phyloP scores from a whole-genome alignment of 129 eudicot genomes.

The Centrapalus pauciflorus region DNA sequence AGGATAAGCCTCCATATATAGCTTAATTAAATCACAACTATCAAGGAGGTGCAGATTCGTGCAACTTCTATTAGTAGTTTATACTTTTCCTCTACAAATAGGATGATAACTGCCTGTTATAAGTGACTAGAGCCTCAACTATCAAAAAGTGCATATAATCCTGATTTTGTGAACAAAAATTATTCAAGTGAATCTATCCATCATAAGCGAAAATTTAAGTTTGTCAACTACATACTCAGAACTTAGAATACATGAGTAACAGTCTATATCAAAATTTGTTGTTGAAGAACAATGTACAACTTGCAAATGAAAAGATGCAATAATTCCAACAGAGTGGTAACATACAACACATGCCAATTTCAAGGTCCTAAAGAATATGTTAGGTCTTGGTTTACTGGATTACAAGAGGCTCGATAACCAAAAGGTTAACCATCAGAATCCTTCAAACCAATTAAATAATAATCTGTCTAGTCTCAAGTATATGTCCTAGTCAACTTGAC shows the following conservation, averaged over 20 bases:
- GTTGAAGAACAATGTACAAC: background rate
- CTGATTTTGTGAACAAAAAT: background rate
- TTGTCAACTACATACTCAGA: background rate
- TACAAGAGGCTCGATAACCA: conserved; percentile 2
- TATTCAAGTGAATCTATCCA: background rate
- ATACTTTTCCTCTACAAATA: background rate
- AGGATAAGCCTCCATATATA: conserved; percentile 9
- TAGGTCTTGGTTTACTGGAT: background rate
- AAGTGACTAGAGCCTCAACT: conserved; percentile 10
- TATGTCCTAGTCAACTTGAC: background rate
- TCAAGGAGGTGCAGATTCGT: background rate
- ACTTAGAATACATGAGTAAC: background rate
- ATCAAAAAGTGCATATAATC: background rate
- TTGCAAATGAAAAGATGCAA: background rate
- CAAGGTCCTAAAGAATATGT: background rate
- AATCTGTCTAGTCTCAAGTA: background rate
- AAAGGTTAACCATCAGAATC: background rate
- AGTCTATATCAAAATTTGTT: background rate
- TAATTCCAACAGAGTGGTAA: background rate
- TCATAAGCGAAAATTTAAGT: background rate
- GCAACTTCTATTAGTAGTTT: background rate
- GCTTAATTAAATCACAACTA: background rate
- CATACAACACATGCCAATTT: background rate
- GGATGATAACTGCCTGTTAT: background rate
- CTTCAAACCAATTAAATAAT: background rate